Percentiles rank a stretch among this genome's conserved stretches.
Conservation (phyloP, 495 filamentous ascomycete species). For the Elaphomyces granulatus region DNA sequence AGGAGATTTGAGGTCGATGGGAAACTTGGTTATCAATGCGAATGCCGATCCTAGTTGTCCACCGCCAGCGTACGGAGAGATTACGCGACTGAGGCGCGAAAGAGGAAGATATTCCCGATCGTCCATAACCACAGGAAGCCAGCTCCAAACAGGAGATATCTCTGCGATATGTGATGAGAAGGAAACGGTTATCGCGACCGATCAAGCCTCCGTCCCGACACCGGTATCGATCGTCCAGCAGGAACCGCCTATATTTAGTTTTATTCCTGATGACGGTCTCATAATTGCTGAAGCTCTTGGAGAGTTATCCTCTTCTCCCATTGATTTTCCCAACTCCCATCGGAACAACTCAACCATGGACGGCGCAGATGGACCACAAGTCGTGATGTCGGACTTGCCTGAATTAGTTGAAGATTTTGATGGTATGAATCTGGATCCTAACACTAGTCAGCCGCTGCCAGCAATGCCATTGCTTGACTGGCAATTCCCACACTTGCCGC, state of each 20-base stretch:
- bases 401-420: no score
- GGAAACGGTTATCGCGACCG: no score
- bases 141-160: neutral
- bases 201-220: no score
- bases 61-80: neutral
- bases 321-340: neutral
- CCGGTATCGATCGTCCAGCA: neutral
- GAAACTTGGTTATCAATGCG: neutral
- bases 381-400: neutral
- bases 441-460: neutral
- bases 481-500: no score
- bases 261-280: neutral
- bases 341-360: neutral
- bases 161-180: no score
- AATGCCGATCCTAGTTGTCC: neutral
- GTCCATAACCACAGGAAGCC: neutral
- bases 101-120: neutral
- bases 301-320: neutral
- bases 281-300: neutral
- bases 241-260: neutral
- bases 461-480: neutral
- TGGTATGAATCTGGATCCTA: no score
- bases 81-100: neutral
- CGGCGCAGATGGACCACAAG: neutral
- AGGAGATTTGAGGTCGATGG: neutral